These are phyloP conservation scores for Streptanthus diversifolius DNA, from an alignment of 345 rosid species.

Conservation along the genomic window DNA sequence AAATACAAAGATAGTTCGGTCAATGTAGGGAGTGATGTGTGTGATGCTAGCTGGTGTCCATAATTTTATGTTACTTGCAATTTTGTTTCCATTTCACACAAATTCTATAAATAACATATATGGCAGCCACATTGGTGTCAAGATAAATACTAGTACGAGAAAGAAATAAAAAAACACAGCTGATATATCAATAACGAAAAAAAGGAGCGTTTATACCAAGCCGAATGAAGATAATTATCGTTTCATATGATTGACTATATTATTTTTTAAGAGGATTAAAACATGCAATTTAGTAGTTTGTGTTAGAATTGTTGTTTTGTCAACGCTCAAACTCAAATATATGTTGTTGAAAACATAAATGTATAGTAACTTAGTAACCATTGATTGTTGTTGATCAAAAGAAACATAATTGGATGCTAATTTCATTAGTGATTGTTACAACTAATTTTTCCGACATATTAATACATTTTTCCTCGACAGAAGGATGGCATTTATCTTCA, in stretches of 20 bases:
- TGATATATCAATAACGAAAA: neutral
- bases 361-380: too few relatives aligned
- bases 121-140: neutral
- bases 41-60: slow-evolving; percentile 8
- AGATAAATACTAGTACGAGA: neutral
- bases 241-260: neutral
- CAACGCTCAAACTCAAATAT: neutral
- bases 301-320: neutral
- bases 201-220: neutral
- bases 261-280: neutral
- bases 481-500: neutral
- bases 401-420: neutral
- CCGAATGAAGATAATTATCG: neutral
- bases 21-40: slow-evolving; percentile 2
- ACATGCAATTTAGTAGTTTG: too few relatives aligned
- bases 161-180: neutral
- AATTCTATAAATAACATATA: neutral
- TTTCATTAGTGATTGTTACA: neutral
- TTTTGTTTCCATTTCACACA: neutral
- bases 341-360: too few relatives aligned
- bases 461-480: neutral
- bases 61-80: slow-evolving; percentile 1
- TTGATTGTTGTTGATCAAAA: too few relatives aligned
- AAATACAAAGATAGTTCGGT: neutral
- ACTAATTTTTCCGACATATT: too few relatives aligned